These are phyloP conservation scores for Camelina hispida DNA, from an alignment of 345 rosid species.

Conservation along the genomic window DNA sequence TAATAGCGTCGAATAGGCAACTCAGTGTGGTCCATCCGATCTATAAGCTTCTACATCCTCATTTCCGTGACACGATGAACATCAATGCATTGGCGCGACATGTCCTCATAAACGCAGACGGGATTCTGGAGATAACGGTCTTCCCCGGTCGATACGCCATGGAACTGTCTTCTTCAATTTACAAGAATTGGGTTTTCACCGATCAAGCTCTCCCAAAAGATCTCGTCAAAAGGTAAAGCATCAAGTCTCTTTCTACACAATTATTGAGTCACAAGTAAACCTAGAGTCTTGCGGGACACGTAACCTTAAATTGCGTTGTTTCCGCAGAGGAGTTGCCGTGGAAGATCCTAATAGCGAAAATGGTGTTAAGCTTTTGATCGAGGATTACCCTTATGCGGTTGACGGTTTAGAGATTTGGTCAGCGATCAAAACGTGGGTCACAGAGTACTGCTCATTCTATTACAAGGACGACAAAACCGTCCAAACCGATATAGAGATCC, in stretches of 20 bases:
- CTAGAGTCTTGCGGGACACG: not conserved
- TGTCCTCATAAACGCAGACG: constrained; percentile 80
- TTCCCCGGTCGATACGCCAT: constrained; percentile 76
- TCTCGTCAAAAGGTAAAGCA: constrained; percentile 68
- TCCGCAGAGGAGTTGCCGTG: constrained; percentile 77
- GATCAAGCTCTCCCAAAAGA: constrained; percentile 88
- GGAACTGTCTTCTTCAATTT: constrained; percentile 76
- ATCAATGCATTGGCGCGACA: constrained; percentile 89
- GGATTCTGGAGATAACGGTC: constrained; percentile 75
- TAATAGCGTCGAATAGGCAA: constrained; percentile 82
- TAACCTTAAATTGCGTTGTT: not conserved
- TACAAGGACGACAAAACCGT: constrained; percentile 64
- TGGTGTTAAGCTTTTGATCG: constrained; percentile 54
- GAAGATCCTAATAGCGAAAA: constrained; percentile 52
- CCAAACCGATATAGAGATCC: constrained; percentile 69
- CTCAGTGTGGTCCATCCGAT: constrained; percentile 88
- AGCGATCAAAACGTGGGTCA: constrained; percentile 67
- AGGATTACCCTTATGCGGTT: constrained; percentile 89
- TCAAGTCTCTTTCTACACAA: not conserved
- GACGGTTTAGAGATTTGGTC: constrained; percentile 62
- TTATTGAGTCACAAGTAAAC: not conserved
- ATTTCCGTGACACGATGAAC: constrained; percentile 89
- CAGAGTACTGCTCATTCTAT: constrained; percentile 76
- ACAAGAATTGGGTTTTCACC: constrained; percentile 76
- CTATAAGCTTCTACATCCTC: constrained; percentile 84